Conservation (phyloP, 768 basidiomycete genomes). For the Rhodotorula babjevae region DNA sequence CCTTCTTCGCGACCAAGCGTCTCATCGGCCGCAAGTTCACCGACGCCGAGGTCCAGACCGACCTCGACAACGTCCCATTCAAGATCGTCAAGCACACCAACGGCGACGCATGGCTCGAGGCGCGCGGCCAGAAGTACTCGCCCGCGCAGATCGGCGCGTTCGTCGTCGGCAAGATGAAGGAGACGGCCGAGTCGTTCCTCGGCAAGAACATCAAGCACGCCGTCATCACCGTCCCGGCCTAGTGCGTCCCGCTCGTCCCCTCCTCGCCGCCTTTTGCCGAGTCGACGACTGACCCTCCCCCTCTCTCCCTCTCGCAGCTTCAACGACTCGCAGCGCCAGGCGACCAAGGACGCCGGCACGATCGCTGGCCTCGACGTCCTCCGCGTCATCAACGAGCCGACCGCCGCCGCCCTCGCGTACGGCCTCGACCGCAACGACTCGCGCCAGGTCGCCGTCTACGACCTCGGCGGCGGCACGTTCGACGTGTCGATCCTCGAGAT, state of each 20-base stretch:
- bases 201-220: constrained; percentile 92
- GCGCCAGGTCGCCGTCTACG: constrained; percentile 90
- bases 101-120: constrained; percentile 65
- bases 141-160: constrained; percentile 52
- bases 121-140: constrained; percentile 71
- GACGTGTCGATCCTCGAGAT: constrained; percentile 99
- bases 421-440: constrained; percentile 80
- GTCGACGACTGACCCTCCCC: constrained; percentile 69
- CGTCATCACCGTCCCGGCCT: constrained; percentile 14
- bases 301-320: constrained; percentile 73
- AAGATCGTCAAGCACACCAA: constrained; percentile 59
- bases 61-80: constrained; percentile 59
- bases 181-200: constrained; percentile 87
- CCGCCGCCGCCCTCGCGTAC: constrained; percentile 95
- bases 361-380: constrained; percentile 96
- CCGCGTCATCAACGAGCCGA: constrained; percentile 98
- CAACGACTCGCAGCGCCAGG: constrained; percentile 98
- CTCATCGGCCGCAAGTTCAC: constrained; percentile 87
- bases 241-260: neutral
- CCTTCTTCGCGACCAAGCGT: constrained; percentile 61
- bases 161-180: constrained; percentile 82
- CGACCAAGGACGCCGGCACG: constrained; percentile 94
- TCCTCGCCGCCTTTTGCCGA: neutral
- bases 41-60: constrained; percentile 89
- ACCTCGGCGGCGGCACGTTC: constrained; percentile 96